Base-by-base conservation (phyloP, 371 early-diverging fungal genomes). In the Rhizopus delemar region DNA sequence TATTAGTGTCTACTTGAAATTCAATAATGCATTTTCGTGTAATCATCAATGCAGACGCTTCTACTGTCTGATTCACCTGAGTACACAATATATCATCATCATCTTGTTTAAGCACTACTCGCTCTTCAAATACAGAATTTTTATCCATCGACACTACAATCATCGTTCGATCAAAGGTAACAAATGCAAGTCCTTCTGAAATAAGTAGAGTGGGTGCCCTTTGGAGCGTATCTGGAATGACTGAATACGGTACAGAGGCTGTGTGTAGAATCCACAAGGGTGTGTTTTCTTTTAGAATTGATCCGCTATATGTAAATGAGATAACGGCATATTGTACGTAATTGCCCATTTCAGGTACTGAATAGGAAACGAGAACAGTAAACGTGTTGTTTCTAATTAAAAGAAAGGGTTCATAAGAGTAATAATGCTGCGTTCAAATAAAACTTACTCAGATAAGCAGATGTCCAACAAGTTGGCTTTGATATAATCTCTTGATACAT, bases 91-190 rank as follows among this genome's bases (percentile, higher is more conserved):
- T 22, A n/a, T 36, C 34, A 16, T 63, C 41, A 0, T 49, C 45
- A 16, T 46, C 28, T 34, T 60, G 36, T 5, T 46, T 46, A 9
- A 65, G 45, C 0, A 50, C 56, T 1, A 60, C 39, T 5, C 56
- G 41, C 33, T 59, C 65, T 35, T 65, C 65, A 56, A 65, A 65
- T 2, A 60, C 48, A 2, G 53, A 65, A 13, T 51, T 29, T 12
- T 33, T 55, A 28, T 46, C 46, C 4, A 51, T 11, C 0, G 60
- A 59, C 2, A 52, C 36, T 2, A 60, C 60, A 22, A 65, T 41
- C 0, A 65, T 39, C 2, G 60, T 56, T 12, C 29, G 11, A 34
- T 56, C 56, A 59, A 65, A 60, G 2, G 65, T 39, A 22, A 60
- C 46, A 51, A 65, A 65, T 15, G 52, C 65, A 38, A 65, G 51